Conservation (phyloP, 2,329 filamentous ascomycete species). For the Paecilomyces sp. region DNA sequence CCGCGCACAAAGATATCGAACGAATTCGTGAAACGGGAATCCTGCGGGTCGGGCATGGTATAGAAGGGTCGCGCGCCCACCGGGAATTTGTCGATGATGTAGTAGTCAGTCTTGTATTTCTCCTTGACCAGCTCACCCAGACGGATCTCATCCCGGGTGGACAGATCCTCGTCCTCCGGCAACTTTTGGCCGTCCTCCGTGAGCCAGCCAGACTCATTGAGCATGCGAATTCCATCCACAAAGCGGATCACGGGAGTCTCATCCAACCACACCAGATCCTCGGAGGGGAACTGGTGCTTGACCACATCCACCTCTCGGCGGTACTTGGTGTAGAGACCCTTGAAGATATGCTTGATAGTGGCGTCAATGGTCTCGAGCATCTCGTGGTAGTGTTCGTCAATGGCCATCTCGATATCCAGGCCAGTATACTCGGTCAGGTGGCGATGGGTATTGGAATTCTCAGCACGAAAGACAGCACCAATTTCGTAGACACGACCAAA, state of each 20-base stretch:
- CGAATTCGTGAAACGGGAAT: slow-evolving; percentile 73
- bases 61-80: slow-evolving; percentile 80
- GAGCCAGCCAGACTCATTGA: slow-evolving; percentile 69
- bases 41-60: slow-evolving; percentile 71
- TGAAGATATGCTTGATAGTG: slow-evolving; percentile 73
- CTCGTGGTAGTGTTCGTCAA: slow-evolving; percentile 84
- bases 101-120: slow-evolving; percentile 84
- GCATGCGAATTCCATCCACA: slow-evolving; percentile 68
- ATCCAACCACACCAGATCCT: slow-evolving; percentile 80
- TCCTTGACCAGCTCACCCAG: slow-evolving; percentile 78
- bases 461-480: slow-evolving; percentile 83
- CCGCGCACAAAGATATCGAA: slow-evolving; percentile 94
- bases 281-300: slow-evolving; percentile 77
- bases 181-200: slow-evolving; percentile 69
- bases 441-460: slow-evolving; percentile 92
- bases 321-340: slow-evolving; percentile 61
- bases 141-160: slow-evolving; percentile 78
- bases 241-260: slow-evolving; percentile 78
- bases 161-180: slow-evolving; percentile 69
- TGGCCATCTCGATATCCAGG: slow-evolving; percentile 86
- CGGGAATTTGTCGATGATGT: slow-evolving; percentile 91
- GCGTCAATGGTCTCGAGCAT: slow-evolving; percentile 71
- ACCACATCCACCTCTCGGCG: slow-evolving; percentile 69
- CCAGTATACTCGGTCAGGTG: slow-evolving; percentile 94
- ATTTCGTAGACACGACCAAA: slow-evolving; percentile 87